Base-by-base conservation (phyloP, 768 basidiomycete species). In the Pleurotus tuber-regium region DNA sequence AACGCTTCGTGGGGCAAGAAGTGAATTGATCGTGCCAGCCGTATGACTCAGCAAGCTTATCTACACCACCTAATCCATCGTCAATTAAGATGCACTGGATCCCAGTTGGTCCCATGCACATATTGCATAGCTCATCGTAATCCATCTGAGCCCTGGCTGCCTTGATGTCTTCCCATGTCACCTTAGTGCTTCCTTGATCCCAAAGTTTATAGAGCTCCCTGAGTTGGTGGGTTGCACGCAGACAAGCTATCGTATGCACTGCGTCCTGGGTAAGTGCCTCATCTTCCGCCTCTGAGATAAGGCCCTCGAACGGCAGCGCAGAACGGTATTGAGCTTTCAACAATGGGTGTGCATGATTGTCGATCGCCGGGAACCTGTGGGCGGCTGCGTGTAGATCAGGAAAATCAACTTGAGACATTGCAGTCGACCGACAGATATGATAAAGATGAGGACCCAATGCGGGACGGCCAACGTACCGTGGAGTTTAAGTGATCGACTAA, bases 281-380 rank as follows among this genome's bases (percentile, higher is more conserved):
- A 4, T 78, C 83, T 12, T 66, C 61, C 18, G 87, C 84, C 62
- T 90, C 87, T 2, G 85, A 84, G 38, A 86, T 68, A 42, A 87
- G 60, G 0, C 81, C 81, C 52, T 90, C 84, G 54, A 89, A 78
- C 0, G 82, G 75, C 14, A 87, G 58, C 3, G 56, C 59, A 43
- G 68, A 53, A 25, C 83, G 76, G 48, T 78, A 60, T 16, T 67
- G 66, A 4, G 67, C 70, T 19, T 70, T 68, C 41, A 91, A 71
- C 16, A 92, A 69, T 1, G 87, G 84, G 60, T 91, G 89, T 0
- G 87, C 85, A 60, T 91, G 89, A 63, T 90, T 89, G 68, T 91
- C 88, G 61, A 88, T 86, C 0, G 79, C 80, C 16, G 84, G 85
- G 35, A 68, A 69, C 0, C 58, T 59, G 38, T 70, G 66, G 8